phyloP scores from a whole-genome alignment of 441 rosid species.

The Populus hybrid region DNA sequence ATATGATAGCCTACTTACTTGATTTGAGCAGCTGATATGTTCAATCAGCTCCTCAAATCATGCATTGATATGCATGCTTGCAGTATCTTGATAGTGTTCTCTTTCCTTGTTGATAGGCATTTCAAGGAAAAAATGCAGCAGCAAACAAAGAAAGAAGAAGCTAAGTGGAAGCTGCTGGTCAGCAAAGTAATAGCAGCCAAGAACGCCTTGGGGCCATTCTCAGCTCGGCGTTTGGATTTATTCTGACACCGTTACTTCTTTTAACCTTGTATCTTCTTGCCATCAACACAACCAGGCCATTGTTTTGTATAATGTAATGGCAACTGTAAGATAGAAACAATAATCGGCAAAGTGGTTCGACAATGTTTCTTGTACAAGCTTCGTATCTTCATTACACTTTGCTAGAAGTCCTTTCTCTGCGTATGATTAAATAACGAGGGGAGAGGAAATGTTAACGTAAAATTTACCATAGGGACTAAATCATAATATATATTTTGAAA shows the following conservation, averaged over 20 bases:
- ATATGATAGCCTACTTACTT: background rate
- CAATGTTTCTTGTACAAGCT: background rate
- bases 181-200: slow-evolving; percentile 57
- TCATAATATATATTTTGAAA: no score
- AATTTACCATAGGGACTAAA: no score
- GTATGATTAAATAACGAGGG: no score
- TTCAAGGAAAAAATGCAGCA: slow-evolving; percentile 64
- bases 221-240: slow-evolving; percentile 29
- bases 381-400: no score
- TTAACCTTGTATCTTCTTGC: background rate
- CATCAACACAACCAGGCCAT: background rate
- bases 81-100: background rate
- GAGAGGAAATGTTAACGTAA: no score
- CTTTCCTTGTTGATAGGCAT: slow-evolving; percentile 35
- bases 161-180: slow-evolving; percentile 64
- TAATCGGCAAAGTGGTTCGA: background rate
- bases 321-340: slow-evolving; percentile 15
- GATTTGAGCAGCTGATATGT: background rate
- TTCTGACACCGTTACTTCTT: slow-evolving; percentile 10
- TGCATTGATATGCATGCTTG: background rate
- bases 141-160: slow-evolving; percentile 66
- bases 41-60: no score
- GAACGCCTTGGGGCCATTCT: slow-evolving; percentile 49
- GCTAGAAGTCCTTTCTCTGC: no score
- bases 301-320: background rate